Base-by-base conservation (phyloP, 441 rosid species). In the Jatropha podagrica region DNA sequence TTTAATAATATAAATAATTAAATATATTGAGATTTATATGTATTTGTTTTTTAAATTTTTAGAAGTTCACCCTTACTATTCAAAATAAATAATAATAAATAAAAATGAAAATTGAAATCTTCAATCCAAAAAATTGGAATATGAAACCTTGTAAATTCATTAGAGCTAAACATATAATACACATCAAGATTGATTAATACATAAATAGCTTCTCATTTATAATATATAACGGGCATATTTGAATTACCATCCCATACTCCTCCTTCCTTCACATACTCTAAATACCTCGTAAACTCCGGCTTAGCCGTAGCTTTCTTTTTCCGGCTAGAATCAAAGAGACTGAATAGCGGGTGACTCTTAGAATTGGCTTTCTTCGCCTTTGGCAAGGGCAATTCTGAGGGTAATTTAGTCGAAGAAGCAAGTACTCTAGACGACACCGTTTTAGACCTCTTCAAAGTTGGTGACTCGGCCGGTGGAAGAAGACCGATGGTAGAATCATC, bases 241-340 rank as follows among this genome's bases (percentile, higher is more conserved):
- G 88, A 83, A 18, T 72, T 76, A 0, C 20, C 56, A 79, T 88
- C 90, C 92, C 92, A 89, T n/a, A 74, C 71, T 38, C 96, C 97
- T 13, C 91, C 93, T 59, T 91, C 95, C 81, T 83, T 93, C 11
- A 91, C 82, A 48, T 93, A 93, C 78, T 88, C 86, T 55, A 93
- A 52, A 78, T 93, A 93, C 86, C 96, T 88, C 1, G 87, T 83
- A 14, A 86, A 86, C 60, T 93, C 96, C 6, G 94, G 95, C 73
- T 77, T 87, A 0, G 92, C 87, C 6, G 91, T 88, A 41, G 92
- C 69, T 78, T 88, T 91, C 90, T 86, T 91, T 88, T 87, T 93
- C 5, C 85, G 81, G 17, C 88, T 81, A 11, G 54, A 40, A 60
- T 85, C 81, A 6, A 93, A 88, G 55, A 93, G 84, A 74, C 88